Evolutionary conservation across 148 eudicot genomes (phyloP).

Genomic region (Cornus controversa): DNA sequence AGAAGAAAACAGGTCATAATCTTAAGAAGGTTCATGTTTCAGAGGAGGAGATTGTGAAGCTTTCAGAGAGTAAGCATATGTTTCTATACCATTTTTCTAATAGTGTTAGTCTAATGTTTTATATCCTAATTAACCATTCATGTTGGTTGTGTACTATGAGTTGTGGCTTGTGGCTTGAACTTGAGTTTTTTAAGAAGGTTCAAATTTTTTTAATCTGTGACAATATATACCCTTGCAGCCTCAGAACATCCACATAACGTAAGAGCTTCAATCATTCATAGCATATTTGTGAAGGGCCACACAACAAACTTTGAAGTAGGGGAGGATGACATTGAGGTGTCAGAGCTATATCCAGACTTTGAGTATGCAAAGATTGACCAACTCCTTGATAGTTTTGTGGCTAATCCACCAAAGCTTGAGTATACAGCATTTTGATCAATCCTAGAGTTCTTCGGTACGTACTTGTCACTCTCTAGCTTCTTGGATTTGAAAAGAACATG

Average conservation of each 20-base stretch:
- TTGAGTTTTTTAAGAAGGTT: neutral
- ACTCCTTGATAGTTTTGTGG: neutral
- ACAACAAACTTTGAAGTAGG: slow-evolving; percentile 3
- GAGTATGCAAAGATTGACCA: neutral
- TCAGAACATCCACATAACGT: slow-evolving; percentile 8
- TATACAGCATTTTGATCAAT: neutral
- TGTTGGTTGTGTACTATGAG: too few relatives aligned
- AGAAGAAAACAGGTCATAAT: slow-evolving; percentile 2
- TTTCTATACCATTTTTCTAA: neutral
- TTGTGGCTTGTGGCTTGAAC: neutral
- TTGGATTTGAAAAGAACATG: neutral
- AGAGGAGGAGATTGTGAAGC: slow-evolving; percentile 7
- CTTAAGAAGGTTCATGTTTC: slow-evolving; percentile 5
- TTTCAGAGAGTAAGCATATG: slow-evolving; percentile 11
- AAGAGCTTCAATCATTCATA: slow-evolving; percentile 11
- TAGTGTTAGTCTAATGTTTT: too few relatives aligned
- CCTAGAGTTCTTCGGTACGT: neutral
- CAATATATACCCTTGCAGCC: too few relatives aligned
- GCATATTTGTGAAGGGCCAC: slow-evolving; percentile 22
- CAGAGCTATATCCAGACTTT: slow-evolving; percentile 11
- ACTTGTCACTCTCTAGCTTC: neutral
- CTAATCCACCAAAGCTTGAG: neutral
- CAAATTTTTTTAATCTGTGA: neutral
- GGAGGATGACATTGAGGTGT: slow-evolving; percentile 11
- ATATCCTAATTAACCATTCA: too few relatives aligned